Percentiles rank a stretch among this genome's conserved stretches.
Evolutionary conservation across 1,284 basidiomycete genomes (phyloP).

Genomic region (Inonotus hispidus): DNA sequence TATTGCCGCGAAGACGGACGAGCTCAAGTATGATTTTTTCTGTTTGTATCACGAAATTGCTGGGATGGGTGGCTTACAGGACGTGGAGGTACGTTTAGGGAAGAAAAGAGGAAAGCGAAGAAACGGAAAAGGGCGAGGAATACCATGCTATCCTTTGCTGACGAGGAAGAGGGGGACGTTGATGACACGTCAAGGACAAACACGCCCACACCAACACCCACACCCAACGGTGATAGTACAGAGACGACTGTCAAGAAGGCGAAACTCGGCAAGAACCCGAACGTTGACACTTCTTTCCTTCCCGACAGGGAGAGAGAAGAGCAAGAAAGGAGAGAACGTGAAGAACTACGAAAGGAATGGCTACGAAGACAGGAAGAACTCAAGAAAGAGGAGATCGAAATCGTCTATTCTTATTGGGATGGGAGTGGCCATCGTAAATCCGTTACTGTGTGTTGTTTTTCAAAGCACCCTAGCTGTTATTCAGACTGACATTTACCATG

Average conservation of each 20-base stretch:
- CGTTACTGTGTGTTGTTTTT: conserved; percentile 56
- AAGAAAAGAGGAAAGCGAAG: conserved; percentile 82
- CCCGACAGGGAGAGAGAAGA: conserved; percentile 97
- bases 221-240: conserved; percentile 32
- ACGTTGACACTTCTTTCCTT: conserved; percentile 96
- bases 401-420: conserved; percentile 98
- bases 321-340: conserved; percentile 81
- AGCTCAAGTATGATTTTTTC: conserved; percentile 70
- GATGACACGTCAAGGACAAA: conserved; percentile 24
- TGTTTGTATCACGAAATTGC: conserved; percentile 11
- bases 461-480: neutral
- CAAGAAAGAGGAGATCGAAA: conserved; percentile 86
- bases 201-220: no score
- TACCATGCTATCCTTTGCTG: conserved; percentile 83
- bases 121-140: conserved; percentile 81
- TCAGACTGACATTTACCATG: neutral
- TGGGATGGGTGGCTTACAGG: conserved; percentile 53
- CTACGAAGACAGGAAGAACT: conserved; percentile 82
- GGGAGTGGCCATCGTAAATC: conserved; percentile 94
- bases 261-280: conserved; percentile 91
- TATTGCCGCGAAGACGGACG: conserved; percentile 78
- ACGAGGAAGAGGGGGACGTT: conserved; percentile 46
- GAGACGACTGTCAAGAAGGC: conserved; percentile 56
- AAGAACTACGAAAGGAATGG: conserved; percentile 89
- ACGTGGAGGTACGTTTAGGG: conserved; percentile 79